These are phyloP conservation scores for Lachancea quebecensis DNA, from an alignment of 805 yeast species.

Conservation along the genomic window DNA sequence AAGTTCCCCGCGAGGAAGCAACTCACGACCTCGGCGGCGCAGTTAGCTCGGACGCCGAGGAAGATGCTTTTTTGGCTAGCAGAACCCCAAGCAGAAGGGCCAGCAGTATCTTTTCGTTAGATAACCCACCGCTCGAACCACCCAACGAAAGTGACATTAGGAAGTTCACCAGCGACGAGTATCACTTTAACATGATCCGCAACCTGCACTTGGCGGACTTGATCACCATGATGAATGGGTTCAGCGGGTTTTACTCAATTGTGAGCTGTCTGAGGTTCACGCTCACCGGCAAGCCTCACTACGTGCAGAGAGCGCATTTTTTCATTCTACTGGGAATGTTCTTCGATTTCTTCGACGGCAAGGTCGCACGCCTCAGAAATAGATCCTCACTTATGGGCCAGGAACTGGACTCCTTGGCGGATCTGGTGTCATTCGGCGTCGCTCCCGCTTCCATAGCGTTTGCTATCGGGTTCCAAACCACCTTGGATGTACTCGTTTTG, in stretches of 20 bases:
- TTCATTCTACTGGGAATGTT: conserved; percentile 87
- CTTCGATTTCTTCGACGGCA: conserved; percentile 94
- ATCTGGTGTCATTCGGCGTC: conserved; percentile 88
- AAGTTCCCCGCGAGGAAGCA: neutral
- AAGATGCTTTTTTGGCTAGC: conserved; percentile 14
- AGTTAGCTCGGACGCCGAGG: conserved; percentile 11
- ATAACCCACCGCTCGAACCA: conserved; percentile 54
- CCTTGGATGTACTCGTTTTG: conserved; percentile 68
- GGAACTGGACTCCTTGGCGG: conserved; percentile 95
- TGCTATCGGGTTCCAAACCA: conserved; percentile 80
- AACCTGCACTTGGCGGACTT: conserved; percentile 93
- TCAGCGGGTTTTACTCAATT: conserved; percentile 87
- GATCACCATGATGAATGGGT: conserved; percentile 90
- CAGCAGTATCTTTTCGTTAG: conserved; percentile 48
- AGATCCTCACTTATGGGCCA: conserved; percentile 93
- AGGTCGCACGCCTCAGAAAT: conserved; percentile 91
- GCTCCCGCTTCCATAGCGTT: conserved; percentile 93
- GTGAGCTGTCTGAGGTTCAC: conserved; percentile 79
- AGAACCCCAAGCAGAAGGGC: conserved; percentile 44
- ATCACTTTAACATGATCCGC: conserved; percentile 82
- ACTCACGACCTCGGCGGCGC: conserved; percentile 4
- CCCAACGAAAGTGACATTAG: conserved; percentile 72
- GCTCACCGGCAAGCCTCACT: conserved; percentile 58
- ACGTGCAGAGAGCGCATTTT: conserved; percentile 81
- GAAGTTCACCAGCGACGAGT: conserved; percentile 71